Evolutionary conservation across 192 early-diverging fungal genomes (phyloP).

Genomic region (Backusella morwellensis): DNA sequence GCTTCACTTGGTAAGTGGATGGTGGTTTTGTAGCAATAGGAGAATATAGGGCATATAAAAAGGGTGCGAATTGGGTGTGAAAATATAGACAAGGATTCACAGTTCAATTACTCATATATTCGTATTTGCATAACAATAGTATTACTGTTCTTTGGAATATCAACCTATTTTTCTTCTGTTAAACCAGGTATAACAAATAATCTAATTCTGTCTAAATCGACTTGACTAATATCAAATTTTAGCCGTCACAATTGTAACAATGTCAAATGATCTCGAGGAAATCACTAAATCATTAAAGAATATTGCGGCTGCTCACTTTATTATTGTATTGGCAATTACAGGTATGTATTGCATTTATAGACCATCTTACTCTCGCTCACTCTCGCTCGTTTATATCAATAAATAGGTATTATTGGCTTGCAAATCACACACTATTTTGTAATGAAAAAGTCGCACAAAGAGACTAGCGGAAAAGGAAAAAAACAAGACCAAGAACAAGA

Average conservation of each 20-base stretch:
- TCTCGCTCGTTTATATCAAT: not conserved
- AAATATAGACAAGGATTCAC: not conserved
- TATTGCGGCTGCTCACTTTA: conserved; percentile 27
- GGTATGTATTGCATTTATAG: not conserved
- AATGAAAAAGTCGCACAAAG: conserved; percentile 9
- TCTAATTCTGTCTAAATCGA: conserved; percentile 4
- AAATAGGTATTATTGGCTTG: conserved; percentile 17
- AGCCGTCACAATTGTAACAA: conserved; percentile 11
- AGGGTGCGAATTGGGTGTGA: not conserved
- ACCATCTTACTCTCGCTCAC: not conserved
- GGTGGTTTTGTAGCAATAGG: not conserved
- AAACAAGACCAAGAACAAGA: not conserved
- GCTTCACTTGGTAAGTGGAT: conserved; percentile 21
- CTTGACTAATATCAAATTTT: not conserved
- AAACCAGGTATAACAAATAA: conserved; percentile 8
- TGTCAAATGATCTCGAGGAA: conserved; percentile 12
- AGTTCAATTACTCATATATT: not conserved
- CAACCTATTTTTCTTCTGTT: conserved; percentile 17
- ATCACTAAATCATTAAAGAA: conserved; percentile 18
- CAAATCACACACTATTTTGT: conserved; percentile 18
- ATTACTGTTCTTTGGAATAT: conserved; percentile 16
- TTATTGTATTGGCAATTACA: conserved; percentile 30
- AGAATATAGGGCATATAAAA: not conserved
- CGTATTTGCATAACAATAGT: not conserved
- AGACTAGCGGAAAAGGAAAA: conserved; percentile 7